Evolutionary conservation across 1,139 yeast species (phyloP), one percentile per base, ranked within the genome.

Genomic region (Sugiyamaella sp.): DNA sequence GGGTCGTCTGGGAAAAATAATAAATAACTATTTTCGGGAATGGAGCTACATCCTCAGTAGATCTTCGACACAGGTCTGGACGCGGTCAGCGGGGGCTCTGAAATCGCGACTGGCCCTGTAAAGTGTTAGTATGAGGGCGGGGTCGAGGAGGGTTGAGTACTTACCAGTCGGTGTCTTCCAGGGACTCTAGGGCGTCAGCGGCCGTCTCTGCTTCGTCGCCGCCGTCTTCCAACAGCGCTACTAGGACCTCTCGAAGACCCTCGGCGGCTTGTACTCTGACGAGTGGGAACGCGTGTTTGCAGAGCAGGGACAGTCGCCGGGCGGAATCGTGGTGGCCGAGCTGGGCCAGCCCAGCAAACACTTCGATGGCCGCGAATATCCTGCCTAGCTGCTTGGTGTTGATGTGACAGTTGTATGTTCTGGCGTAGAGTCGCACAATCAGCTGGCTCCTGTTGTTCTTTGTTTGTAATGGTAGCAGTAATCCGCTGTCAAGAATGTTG

Each of bases 261-360:
- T 63, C 70, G 1, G 66, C 61, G 2, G 67, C 67, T 22, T 57
- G 40, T 19, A 56, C 59, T 27, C 69, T 56, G 3, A 65, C 62
- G n/a, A 51, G 52, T 17, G 65, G 60, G 19, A 48, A 45, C 1
- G 52, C 50, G 45, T 64, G 61, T 4, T 49, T 48, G 22, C 66
- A 60, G 19, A 65, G 56, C 12, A 35, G 43, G 5, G 56, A 55
- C 16, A 69, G 59, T 25, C 66, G 53, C 17, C 49, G 43, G 4
- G 54, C 12, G 1, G 63, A 50, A 2, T 54, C 51, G 12, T 25
- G 21, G 40, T 56, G 49, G n/a, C 58, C 63, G 17, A 51, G 27
- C 40, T 57, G 57, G 2, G 62, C 65, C 51, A 65, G 39, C 3
- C 55, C 58, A 2, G 59, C 46, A 39, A 64, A 61, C 12, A 57